Conservation (phyloP, 441 rosid species). For the Jatropha podagrica region DNA sequence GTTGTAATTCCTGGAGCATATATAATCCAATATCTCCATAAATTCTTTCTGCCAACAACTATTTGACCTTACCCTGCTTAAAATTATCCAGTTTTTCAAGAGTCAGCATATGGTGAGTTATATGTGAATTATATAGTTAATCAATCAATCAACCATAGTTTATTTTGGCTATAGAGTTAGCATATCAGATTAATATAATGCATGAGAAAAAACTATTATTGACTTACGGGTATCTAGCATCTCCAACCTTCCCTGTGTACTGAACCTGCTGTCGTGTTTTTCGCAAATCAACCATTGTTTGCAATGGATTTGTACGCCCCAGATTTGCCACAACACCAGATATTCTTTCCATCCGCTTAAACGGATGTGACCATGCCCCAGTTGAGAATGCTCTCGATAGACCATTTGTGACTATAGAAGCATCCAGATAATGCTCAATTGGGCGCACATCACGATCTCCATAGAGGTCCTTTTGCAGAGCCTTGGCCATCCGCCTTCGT, state of each 20-base stretch:
- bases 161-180: not conserved
- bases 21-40: not conserved
- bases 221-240: slow-evolving; percentile 96
- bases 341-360: slow-evolving; percentile 72
- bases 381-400: slow-evolving; percentile 91
- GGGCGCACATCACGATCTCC: slow-evolving; percentile 61
- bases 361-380: slow-evolving; percentile 97
- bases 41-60: not conserved
- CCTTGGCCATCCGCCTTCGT: slow-evolving; percentile 67
- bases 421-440: slow-evolving; percentile 84
- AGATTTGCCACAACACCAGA: slow-evolving; percentile 91
- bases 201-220: not conserved
- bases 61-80: not conserved
- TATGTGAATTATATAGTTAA: too few relatives aligned
- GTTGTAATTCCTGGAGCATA: not conserved
- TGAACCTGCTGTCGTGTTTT: slow-evolving; percentile 79
- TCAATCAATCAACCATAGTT: too few relatives aligned
- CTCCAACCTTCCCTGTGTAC: slow-evolving; percentile 94
- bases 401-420: slow-evolving; percentile 85
- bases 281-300: slow-evolving; percentile 77
- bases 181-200: not conserved
- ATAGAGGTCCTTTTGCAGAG: slow-evolving; percentile 70
- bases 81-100: not conserved
- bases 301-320: slow-evolving; percentile 86
- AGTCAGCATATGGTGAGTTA: too few relatives aligned